These are phyloP conservation scores for Wickerhamiella galacta DNA, from an alignment of 805 yeast species.

Conservation along the genomic window DNA sequence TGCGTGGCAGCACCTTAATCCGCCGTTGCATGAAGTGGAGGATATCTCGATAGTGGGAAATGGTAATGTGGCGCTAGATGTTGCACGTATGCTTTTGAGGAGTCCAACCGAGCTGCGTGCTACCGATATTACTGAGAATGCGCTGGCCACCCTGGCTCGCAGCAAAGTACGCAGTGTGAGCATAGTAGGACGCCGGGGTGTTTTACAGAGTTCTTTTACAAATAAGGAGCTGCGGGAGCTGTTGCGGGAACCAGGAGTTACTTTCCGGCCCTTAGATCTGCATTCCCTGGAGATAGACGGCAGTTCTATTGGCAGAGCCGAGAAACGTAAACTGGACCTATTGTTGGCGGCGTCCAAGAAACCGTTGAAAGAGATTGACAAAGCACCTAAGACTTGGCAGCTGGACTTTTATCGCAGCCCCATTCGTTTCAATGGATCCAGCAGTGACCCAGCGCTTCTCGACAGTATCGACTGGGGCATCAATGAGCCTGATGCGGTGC, in stretches of 20 bases:
- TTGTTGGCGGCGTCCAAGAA: slow-evolving; percentile 4
- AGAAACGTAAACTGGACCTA: slow-evolving; percentile 12
- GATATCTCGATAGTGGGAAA: slow-evolving; percentile 79
- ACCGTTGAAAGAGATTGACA: background rate
- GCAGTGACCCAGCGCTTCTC: slow-evolving; percentile 24
- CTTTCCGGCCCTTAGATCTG: slow-evolving; percentile 10
- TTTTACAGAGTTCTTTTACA: slow-evolving; percentile 73
- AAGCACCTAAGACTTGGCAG: slow-evolving; percentile 34
- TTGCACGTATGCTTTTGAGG: slow-evolving; percentile 62
- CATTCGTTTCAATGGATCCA: slow-evolving; percentile 26
- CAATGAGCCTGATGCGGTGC: slow-evolving; percentile 26
- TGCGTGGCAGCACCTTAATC: slow-evolving; percentile 30
- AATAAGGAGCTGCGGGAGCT: slow-evolving; percentile 84
- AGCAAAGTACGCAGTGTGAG: slow-evolving; percentile 47
- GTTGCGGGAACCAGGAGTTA: slow-evolving; percentile 22
- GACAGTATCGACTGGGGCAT: slow-evolving; percentile 32
- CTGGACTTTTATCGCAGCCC: slow-evolving; percentile 61
- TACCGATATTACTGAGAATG: slow-evolving; percentile 59
- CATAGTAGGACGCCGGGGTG: slow-evolving; percentile 75
- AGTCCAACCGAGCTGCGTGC: slow-evolving; percentile 37
- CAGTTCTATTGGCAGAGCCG: slow-evolving; percentile 8
- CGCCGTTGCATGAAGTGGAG: slow-evolving; percentile 44
- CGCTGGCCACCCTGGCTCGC: slow-evolving; percentile 34
- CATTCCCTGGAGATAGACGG: slow-evolving; percentile 2
- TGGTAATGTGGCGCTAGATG: slow-evolving; percentile 91